Conservation (phyloP, 2,329 filamentous ascomycete species). For the Paecilomyces sp. region DNA sequence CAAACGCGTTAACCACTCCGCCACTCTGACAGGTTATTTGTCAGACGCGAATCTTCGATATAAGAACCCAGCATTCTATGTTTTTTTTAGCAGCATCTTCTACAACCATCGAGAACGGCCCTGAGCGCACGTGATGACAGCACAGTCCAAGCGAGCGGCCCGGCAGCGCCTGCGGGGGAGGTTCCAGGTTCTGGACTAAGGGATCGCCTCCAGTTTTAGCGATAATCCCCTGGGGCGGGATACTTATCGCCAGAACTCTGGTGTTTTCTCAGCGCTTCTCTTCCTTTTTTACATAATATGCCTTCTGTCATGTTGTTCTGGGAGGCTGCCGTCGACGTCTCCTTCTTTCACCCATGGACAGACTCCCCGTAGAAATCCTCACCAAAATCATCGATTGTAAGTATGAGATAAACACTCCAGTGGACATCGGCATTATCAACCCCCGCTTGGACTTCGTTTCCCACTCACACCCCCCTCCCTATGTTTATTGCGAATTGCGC, state of each 20-base stretch:
- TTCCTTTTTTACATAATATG: background rate
- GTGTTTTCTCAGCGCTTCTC: background rate
- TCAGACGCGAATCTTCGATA: too few species aligned
- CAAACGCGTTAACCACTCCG: too few species aligned
- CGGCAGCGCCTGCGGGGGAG: background rate
- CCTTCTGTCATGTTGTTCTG: background rate
- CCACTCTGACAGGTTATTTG: too few species aligned
- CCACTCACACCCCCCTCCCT: slow-evolving; percentile 10
- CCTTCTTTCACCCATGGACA: slow-evolving; percentile 36
- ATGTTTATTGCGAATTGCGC: slow-evolving; percentile 7
- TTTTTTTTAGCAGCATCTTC: background rate
- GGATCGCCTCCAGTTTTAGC: background rate
- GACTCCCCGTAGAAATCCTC: slow-evolving; percentile 58
- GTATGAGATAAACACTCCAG: slow-evolving; percentile 14
- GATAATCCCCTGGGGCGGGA: background rate
- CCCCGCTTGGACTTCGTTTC: background rate
- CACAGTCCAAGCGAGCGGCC: background rate
- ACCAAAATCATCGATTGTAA: slow-evolving; percentile 57
- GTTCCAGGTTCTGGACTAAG: background rate
- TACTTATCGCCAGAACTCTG: background rate
- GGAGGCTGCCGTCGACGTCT: slow-evolving; percentile 12
- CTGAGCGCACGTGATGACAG: background rate
- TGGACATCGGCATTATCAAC: background rate
- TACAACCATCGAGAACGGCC: background rate
- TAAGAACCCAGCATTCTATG: too few species aligned